Evolutionary conservation across 176 grass and related monocot species (phyloP).

Genomic region (Cenchrus americanus): DNA sequence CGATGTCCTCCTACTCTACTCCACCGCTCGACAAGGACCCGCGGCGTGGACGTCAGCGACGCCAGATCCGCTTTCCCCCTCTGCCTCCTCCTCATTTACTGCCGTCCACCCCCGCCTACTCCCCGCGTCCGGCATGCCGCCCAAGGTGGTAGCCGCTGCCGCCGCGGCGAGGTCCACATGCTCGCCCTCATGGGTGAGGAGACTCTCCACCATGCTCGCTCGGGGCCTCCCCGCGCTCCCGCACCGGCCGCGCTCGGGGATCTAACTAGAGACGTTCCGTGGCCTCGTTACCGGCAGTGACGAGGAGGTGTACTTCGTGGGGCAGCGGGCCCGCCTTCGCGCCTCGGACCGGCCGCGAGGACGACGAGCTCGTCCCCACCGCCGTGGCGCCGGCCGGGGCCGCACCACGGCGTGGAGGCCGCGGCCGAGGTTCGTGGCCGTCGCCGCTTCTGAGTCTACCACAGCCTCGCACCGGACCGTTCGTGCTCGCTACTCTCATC

Average conservation of each 20-base stretch:
- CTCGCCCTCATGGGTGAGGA: constrained; percentile 75
- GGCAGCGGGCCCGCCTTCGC: constrained; percentile 79
- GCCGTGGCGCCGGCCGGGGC: constrained; percentile 46
- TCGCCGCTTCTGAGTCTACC: constrained; percentile 84
- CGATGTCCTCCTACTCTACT: no score
- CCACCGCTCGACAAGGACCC: no score
- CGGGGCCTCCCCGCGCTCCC: not conserved
- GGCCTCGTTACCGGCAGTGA: constrained; percentile 52
- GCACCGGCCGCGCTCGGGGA: not conserved
- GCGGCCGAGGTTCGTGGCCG: constrained; percentile 60
- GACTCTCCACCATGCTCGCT: not conserved
- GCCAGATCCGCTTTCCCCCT: no score
- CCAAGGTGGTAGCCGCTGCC: constrained; percentile 69
- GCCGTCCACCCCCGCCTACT: not conserved
- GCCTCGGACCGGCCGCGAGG: constrained; percentile 75
- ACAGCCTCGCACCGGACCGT: constrained; percentile 88
- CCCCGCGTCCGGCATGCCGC: constrained; percentile 68
- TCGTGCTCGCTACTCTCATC: not conserved
- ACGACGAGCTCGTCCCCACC: constrained; percentile 69
- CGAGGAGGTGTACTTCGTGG: constrained; percentile 83
- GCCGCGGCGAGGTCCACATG: constrained; percentile 96
- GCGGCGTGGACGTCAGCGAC: no score
- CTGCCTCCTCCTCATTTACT: constrained; percentile 13
- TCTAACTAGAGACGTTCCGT: constrained; percentile 3
- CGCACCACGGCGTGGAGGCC: not conserved